phyloP scores from a whole-genome alignment of 2,329 filamentous ascomycete species.

The Microsporum ferrugineum region DNA sequence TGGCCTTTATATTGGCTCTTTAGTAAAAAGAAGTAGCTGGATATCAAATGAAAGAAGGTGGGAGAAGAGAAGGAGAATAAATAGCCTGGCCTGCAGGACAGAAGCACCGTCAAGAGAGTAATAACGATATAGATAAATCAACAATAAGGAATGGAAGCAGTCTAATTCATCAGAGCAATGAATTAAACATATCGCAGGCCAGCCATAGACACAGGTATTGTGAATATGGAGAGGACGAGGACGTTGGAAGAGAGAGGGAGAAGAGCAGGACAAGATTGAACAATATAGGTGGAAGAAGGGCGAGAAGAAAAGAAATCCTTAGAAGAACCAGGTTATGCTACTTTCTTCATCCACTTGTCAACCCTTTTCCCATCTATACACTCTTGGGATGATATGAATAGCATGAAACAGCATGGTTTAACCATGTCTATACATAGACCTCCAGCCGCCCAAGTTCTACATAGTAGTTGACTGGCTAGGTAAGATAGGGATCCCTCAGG shows the following conservation, averaged over 20 bases:
- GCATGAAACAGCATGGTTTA: constrained; percentile 12
- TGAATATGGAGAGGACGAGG: constrained; percentile 11
- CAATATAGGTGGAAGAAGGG: neutral
- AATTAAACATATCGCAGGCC: constrained; percentile 3
- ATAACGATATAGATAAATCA: constrained; percentile 4
- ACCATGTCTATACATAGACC: constrained; percentile 8
- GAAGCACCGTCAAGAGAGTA: neutral
- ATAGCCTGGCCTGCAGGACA: constrained; percentile 7
- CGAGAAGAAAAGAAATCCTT: neutral
- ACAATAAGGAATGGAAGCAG: neutral
- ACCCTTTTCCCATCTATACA: constrained; percentile 14
- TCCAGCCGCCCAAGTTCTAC: neutral
- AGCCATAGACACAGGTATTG: neutral
- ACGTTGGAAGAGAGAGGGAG: neutral
- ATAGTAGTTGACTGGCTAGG: too few species aligned
- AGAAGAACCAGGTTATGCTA: constrained; percentile 3
- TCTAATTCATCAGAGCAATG: constrained; percentile 3
- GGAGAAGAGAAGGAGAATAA: constrained; percentile 4
- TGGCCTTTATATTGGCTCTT: neutral
- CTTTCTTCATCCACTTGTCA: neutral
- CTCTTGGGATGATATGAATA: neutral
- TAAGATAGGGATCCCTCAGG: neutral
- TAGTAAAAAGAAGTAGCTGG: neutral
- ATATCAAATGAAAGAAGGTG: constrained; percentile 8
- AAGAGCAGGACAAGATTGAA: neutral